A percentile compares a stretch with the other conserved stretches of the same genome.
These are phyloP conservation scores for Pseudognaphalium luteoalbum DNA, from an alignment of 129 eudicot genomes.

Conservation along the genomic window DNA sequence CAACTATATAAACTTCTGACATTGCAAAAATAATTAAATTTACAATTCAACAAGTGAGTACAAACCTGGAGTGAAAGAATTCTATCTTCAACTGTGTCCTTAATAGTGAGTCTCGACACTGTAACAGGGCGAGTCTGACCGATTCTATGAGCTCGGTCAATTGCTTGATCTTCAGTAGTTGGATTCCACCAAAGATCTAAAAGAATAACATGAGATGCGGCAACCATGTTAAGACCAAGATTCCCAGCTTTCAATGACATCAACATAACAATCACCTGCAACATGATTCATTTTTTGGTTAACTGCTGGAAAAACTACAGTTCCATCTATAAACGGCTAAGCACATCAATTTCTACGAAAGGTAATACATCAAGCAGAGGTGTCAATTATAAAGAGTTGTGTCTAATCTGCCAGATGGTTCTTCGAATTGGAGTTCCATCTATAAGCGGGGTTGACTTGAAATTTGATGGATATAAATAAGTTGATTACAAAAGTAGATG, in stretches of 20 bases:
- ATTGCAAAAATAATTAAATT: not conserved
- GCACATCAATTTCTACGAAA: not conserved
- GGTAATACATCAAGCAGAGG: not conserved
- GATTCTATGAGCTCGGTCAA: constrained; percentile 95
- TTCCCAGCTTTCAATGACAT: constrained; percentile 98
- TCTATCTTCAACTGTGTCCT: constrained; percentile 85
- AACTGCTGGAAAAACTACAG: not conserved
- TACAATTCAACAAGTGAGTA: not conserved
- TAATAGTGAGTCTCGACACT: constrained; percentile 68
- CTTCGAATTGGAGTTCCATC: too few relatives aligned
- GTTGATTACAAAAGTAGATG: not conserved
- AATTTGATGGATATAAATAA: too few relatives aligned
- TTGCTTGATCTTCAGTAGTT: constrained; percentile 93
- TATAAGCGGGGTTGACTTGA: too few relatives aligned
- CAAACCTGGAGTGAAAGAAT: constrained; percentile 86
- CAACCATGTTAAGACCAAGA: constrained; percentile 95
- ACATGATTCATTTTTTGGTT: constrained; percentile 15
- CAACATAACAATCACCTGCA: constrained; percentile 91
- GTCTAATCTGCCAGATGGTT: too few relatives aligned
- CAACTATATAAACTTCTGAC: constrained; percentile 2
- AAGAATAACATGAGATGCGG: constrained; percentile 91
- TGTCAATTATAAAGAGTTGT: not conserved
- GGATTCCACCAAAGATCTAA: constrained; percentile 99
- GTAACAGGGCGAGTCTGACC: constrained; percentile 96
- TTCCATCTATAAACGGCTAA: not conserved